Evolutionary conservation across 2,329 filamentous ascomycete genomes (phyloP), one percentile per base, ranked within the genome.

Genomic region (Plectosphaerella cucumerina): DNA sequence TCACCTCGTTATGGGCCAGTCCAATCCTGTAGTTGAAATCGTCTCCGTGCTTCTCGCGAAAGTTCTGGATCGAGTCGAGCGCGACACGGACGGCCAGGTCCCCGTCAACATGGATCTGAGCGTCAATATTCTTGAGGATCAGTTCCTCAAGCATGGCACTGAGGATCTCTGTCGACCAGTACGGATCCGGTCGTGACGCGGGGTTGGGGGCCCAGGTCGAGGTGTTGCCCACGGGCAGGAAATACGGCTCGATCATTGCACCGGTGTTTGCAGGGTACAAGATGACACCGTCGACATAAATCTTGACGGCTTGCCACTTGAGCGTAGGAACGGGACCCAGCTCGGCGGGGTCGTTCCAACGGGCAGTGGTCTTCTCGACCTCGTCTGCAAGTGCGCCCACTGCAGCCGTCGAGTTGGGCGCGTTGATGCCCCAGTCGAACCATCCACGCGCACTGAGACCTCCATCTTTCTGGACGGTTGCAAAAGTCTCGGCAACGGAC

Each of bases 161-260:
- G 4, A 63, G 57, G 11, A 61, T 49, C 6, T 56, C 57, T 2
- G 56, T 54, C 15, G 55, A 53, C 60, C 60, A 62, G 44, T 62
- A 62, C 1, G 64, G 47, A 76, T 73, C 77, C 76, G 44, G 44
- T 18, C 26, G 34, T 8, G 31, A 22, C 8, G 35, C 26, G 10
- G 47, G 20, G 35, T 53, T 37, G 14, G 47, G 49, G 15, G 17
- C 41, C 52, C 52, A 54, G 14, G 23, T 43, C 6, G 52, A 51
- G 22, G 23, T 35, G 49, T 54, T 54, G 9, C 47, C 47, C 14
- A 60, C 50, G 1, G 59, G 60, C 0, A 48, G 44, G 52, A 56
- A 56, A 34, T 63, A 63, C 1, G 61, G 61, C 18, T 63, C 60
- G 12, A 63, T 58, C 2, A 63, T 48, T 5, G 60, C 61, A 1